Evolutionary conservation across 1,284 basidiomycete genomes (phyloP).

Genomic region (Abortiporus biennis): DNA sequence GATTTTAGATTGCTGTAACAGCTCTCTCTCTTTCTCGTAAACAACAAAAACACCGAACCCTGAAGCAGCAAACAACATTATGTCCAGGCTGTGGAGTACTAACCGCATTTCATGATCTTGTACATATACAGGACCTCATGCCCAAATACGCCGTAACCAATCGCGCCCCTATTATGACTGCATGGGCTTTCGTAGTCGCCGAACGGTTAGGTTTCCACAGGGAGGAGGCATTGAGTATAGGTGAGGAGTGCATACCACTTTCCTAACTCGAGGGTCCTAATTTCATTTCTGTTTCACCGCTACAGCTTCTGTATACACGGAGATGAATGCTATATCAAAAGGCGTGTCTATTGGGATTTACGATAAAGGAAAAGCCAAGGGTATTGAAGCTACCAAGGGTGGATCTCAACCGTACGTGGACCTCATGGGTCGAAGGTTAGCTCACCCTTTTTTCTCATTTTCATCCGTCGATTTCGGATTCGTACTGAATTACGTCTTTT

Average conservation of each 20-base stretch:
- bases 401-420: constrained; percentile 91
- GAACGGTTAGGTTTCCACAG: constrained; percentile 81
- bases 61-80: no score
- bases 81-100: no score
- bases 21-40: background rate
- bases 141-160: constrained; percentile 71
- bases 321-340: constrained; percentile 83
- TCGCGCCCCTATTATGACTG: constrained; percentile 91
- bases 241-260: constrained; percentile 29
- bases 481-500: background rate
- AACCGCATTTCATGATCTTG: no score
- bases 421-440: constrained; percentile 81
- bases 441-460: constrained; percentile 9
- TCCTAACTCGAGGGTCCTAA: constrained; percentile 5
- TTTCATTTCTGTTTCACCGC: constrained; percentile 9
- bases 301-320: constrained; percentile 85
- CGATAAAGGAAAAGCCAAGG: constrained; percentile 45
- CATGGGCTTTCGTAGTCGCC: constrained; percentile 85
- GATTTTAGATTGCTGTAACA: background rate
- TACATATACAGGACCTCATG: constrained; percentile 49
- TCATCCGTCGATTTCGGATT: background rate
- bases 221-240: constrained; percentile 87
- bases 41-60: no score
- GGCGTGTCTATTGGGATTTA: constrained; percentile 78
- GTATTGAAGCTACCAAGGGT: constrained; percentile 44